Conservation (phyloP, 768 basidiomycete genomes). For the Saitozyma podzolica region DNA sequence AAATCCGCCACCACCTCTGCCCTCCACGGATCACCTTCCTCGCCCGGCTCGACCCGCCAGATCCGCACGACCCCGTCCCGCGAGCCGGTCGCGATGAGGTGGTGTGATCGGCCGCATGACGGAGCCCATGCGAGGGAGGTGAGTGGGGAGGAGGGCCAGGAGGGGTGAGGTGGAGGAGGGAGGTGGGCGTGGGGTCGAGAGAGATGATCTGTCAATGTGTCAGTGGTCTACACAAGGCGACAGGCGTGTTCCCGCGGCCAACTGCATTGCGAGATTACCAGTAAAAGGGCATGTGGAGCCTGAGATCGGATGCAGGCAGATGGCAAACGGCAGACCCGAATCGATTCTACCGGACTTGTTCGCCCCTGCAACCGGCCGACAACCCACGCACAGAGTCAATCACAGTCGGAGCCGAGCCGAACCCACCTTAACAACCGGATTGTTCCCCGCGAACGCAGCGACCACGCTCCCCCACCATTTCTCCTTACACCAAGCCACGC, state of each 20-base stretch:
- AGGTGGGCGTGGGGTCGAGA: conserved; percentile 58
- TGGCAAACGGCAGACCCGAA: no score
- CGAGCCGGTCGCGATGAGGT: conserved; percentile 86
- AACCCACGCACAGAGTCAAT: no score
- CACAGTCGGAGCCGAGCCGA: neutral
- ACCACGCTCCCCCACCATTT: conserved; percentile 91
- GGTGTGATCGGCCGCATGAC: conserved; percentile 87
- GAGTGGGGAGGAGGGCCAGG: conserved; percentile 64
- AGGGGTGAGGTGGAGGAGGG: conserved; percentile 68
- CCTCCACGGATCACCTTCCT: conserved; percentile 62
- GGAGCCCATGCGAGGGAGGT: conserved; percentile 91
- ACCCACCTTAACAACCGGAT: conserved; percentile 71
- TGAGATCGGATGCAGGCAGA: neutral
- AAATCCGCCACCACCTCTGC: conserved; percentile 75
- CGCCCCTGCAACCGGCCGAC: no score
- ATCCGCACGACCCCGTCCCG: conserved; percentile 86
- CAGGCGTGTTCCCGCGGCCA: neutral
- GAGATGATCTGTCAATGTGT: conserved; percentile 20
- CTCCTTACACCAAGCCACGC: conserved; percentile 93
- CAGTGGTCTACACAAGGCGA: neutral
- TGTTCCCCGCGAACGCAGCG: conserved; percentile 71
- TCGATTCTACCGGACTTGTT: no score
- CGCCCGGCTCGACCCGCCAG: conserved; percentile 73
- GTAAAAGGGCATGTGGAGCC: neutral
- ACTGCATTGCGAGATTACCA: conserved; percentile 1